Evolutionary conservation across 768 basidiomycete species (phyloP).

Genomic region (Imleria badia): DNA sequence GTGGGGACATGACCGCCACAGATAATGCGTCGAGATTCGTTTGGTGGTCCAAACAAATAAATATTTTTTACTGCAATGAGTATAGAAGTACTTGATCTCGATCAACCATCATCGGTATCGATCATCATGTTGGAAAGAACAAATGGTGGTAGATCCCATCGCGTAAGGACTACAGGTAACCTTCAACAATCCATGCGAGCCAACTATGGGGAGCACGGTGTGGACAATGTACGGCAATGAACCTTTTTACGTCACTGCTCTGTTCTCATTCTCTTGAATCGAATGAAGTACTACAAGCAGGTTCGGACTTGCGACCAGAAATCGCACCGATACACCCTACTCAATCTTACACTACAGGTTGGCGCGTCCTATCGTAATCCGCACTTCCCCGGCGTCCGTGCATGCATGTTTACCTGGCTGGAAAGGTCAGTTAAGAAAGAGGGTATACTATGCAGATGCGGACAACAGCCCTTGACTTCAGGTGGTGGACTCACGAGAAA

Average conservation of each 20-base stretch:
- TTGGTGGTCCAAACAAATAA: not conserved
- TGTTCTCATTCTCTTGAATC: constrained; percentile 3
- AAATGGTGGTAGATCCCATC: constrained; percentile 23
- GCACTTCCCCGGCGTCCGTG: constrained; percentile 65
- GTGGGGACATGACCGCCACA: constrained; percentile 2
- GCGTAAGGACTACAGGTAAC: constrained; percentile 24
- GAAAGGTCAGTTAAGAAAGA: constrained; percentile 39
- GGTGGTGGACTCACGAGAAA: constrained; percentile 28
- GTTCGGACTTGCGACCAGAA: constrained; percentile 6
- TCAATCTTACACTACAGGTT: constrained; percentile 35
- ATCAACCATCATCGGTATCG: not conserved
- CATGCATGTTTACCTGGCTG: constrained; percentile 52
- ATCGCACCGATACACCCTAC: not conserved
- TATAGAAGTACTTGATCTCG: not conserved
- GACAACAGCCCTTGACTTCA: constrained; percentile 15
- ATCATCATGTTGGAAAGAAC: constrained; percentile 8
- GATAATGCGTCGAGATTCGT: not conserved
- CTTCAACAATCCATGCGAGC: constrained; percentile 46
- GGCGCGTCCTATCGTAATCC: constrained; percentile 72
- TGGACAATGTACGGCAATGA: constrained; percentile 48
- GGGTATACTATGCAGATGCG: not conserved
- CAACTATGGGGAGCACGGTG: constrained; percentile 54
- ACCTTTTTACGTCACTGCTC: not conserved
- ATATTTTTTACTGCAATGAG: too few relatives aligned
- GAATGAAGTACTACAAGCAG: constrained; percentile 30